These are phyloP conservation scores for Erodium maritimum DNA, from an alignment of 345 rosid species.

Conservation along the genomic window DNA sequence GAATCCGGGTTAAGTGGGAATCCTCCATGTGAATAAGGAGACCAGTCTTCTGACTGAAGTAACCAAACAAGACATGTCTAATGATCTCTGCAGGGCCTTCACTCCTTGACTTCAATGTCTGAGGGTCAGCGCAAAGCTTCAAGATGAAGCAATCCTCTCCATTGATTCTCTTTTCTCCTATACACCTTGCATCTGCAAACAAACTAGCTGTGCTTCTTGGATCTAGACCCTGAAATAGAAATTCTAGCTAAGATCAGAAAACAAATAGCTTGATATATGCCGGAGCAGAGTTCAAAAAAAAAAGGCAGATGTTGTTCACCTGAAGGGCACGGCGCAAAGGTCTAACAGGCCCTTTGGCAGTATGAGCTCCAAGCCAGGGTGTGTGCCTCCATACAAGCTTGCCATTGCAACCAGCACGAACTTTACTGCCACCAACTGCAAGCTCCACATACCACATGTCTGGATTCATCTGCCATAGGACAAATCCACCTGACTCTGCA, in stretches of 20 bases:
- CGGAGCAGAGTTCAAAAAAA: not conserved
- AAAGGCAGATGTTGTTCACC: too few species aligned
- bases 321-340: constrained; percentile 61
- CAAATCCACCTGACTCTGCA: constrained; percentile 75
- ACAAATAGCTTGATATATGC: not conserved
- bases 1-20: constrained; percentile 77
- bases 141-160: constrained; percentile 90
- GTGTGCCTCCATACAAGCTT: constrained; percentile 91
- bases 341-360: constrained; percentile 85
- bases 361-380: constrained; percentile 84
- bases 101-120: constrained; percentile 63
- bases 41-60: constrained; percentile 86
- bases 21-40: constrained; percentile 80
- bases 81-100: constrained; percentile 90
- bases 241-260: not conserved
- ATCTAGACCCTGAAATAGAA: constrained; percentile 67
- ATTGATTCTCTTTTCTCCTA: constrained; percentile 64
- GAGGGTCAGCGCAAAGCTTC: constrained; percentile 66
- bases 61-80: constrained; percentile 73
- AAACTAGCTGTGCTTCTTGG: constrained; percentile 67
- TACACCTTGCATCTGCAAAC: constrained; percentile 80
- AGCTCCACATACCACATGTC: constrained; percentile 95
- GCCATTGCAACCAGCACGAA: constrained; percentile 88
- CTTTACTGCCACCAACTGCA: constrained; percentile 75
- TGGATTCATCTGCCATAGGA: constrained; percentile 95